These are phyloP conservation scores for Curvularia eragrostidis DNA, from an alignment of 2,329 filamentous ascomycete genomes.

Conservation along the genomic window DNA sequence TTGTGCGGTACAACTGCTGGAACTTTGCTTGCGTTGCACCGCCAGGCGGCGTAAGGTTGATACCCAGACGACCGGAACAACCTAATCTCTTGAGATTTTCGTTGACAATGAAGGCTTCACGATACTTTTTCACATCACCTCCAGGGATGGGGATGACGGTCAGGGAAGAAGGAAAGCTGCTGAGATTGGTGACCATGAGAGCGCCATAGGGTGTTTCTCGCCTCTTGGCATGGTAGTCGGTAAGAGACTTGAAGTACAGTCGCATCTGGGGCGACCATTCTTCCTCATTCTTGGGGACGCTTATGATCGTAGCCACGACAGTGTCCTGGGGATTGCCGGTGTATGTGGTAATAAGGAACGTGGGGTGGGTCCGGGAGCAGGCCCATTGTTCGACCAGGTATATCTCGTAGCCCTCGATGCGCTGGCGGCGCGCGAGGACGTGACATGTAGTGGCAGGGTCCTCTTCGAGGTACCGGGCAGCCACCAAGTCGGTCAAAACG, in stretches of 20 bases:
- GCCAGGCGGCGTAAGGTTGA: slow-evolving; percentile 79
- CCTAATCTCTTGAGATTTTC: slow-evolving; percentile 91
- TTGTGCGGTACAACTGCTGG: slow-evolving; percentile 85
- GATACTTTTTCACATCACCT: slow-evolving; percentile 80
- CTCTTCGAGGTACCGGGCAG: slow-evolving; percentile 78
- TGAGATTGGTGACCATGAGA: slow-evolving; percentile 92
- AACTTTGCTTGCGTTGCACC: slow-evolving; percentile 89
- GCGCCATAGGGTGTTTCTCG: slow-evolving; percentile 83
- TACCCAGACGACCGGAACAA: slow-evolving; percentile 86
- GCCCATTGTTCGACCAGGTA: slow-evolving; percentile 98
- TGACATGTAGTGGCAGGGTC: slow-evolving; percentile 70
- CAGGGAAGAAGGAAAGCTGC: slow-evolving; percentile 86
- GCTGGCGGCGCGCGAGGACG: slow-evolving; percentile 73
- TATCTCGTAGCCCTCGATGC: slow-evolving; percentile 83
- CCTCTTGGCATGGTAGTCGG: slow-evolving; percentile 82
- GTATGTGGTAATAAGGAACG: slow-evolving; percentile 89
- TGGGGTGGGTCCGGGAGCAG: slow-evolving; percentile 87
- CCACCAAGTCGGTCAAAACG: slow-evolving; percentile 70
- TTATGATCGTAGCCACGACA: slow-evolving; percentile 80
- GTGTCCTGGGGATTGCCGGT: slow-evolving; percentile 83
- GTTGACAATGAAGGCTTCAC: slow-evolving; percentile 88
- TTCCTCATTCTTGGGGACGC: slow-evolving; percentile 79
- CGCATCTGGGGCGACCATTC: slow-evolving; percentile 80
- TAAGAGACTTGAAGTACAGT: slow-evolving; percentile 84
- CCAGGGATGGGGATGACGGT: slow-evolving; percentile 91